phyloP scores from a whole-genome alignment of 2,329 filamentous ascomycete genomes.

The Hypocrella siamensis region DNA sequence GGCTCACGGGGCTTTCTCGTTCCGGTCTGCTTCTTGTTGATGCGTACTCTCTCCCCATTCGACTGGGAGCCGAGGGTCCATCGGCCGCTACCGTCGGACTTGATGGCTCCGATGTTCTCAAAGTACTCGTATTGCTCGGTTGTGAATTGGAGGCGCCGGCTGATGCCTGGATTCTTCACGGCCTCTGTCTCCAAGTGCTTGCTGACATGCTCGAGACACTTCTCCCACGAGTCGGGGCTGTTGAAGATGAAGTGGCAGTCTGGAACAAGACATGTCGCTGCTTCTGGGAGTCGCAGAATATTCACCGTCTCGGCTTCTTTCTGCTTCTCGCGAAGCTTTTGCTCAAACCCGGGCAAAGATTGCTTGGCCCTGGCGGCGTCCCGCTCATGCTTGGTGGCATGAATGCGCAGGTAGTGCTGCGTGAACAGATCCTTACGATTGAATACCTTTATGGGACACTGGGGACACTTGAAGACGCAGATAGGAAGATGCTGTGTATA shows the following conservation, averaged over 20 bases:
- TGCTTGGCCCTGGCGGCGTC: conserved; percentile 22
- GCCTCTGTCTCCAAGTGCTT: conserved; percentile 49
- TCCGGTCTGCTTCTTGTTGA: conserved; percentile 2
- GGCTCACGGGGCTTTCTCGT: too few species aligned
- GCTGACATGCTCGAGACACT: conserved; percentile 76
- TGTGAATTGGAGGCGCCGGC: neutral
- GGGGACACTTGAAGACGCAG: conserved; percentile 63
- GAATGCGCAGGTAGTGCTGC: conserved; percentile 79
- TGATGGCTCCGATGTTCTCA: conserved; percentile 7
- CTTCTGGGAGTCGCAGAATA: conserved; percentile 32
- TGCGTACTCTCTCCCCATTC: conserved; percentile 1
- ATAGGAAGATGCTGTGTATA: conserved; percentile 62
- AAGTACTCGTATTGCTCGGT: conserved; percentile 1
- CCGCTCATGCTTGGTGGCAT: conserved; percentile 27
- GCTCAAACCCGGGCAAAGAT: conserved; percentile 25
- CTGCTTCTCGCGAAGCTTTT: conserved; percentile 25
- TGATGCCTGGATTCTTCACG: too few species aligned
- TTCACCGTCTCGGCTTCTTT: neutral
- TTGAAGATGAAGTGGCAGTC: conserved; percentile 45
- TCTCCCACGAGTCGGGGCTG: conserved; percentile 56
- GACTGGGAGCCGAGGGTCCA: conserved; percentile 12
- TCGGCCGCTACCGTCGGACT: conserved; percentile 12
- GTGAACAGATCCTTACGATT: conserved; percentile 88
- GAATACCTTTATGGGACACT: conserved; percentile 48
- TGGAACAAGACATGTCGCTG: conserved; percentile 43